These are phyloP conservation scores for Toxicodendron radicans DNA, from an alignment of 345 rosid genomes.

Conservation along the genomic window DNA sequence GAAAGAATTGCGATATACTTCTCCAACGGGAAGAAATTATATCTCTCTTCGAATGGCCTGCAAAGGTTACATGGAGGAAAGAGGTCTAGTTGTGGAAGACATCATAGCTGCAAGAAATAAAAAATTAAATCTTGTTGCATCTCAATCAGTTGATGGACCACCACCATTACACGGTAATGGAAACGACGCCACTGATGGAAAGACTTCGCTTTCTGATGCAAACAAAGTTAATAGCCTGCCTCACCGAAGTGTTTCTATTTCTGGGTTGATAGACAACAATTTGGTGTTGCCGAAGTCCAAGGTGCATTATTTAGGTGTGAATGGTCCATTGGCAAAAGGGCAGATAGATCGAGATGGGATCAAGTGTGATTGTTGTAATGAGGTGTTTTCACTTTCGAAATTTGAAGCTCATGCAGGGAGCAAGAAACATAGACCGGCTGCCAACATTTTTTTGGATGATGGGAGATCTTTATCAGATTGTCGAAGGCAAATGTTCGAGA, in stretches of 20 bases:
- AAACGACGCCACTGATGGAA: background rate
- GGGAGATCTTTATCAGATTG: slow-evolving; percentile 51
- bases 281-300: slow-evolving; percentile 7
- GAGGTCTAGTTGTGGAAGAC: background rate
- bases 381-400: slow-evolving; percentile 24
- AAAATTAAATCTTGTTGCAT: background rate
- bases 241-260: slow-evolving; percentile 12
- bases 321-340: slow-evolving; percentile 30
- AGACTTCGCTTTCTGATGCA: no score
- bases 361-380: slow-evolving; percentile 31
- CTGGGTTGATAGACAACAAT: slow-evolving; percentile 43
- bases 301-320: slow-evolving; percentile 29
- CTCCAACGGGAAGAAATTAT: background rate
- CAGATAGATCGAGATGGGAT: slow-evolving; percentile 44
- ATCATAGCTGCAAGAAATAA: background rate
- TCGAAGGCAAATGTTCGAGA: slow-evolving; percentile 29
- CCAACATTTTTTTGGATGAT: slow-evolving; percentile 37
- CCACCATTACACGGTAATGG: no score
- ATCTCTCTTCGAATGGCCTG: slow-evolving; percentile 20
- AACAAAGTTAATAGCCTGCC: no score
- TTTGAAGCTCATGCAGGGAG: slow-evolving; percentile 30
- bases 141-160: no score
- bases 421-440: slow-evolving; percentile 27
- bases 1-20: slow-evolving; percentile 8
- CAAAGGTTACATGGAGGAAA: background rate